phyloP scores from a whole-genome alignment of 129 eudicot genomes.

The Flaveria ramosissima region DNA sequence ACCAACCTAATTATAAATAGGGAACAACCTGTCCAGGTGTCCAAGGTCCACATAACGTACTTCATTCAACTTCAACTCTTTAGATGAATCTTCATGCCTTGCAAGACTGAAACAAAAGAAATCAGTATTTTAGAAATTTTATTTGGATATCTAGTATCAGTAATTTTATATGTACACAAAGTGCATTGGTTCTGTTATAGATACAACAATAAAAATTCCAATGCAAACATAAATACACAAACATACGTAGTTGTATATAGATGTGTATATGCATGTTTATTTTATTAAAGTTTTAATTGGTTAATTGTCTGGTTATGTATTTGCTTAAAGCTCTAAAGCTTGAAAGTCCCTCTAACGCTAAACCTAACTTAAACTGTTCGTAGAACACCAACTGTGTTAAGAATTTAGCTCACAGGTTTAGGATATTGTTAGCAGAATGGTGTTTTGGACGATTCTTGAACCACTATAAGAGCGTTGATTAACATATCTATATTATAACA shows the following conservation, averaged over 20 bases:
- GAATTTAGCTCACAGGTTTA: constrained; percentile 2
- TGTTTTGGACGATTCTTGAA: background rate
- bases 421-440: constrained; percentile 3
- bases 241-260: background rate
- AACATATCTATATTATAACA: background rate
- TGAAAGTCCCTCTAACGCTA: background rate
- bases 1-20: background rate
- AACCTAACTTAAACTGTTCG: background rate
- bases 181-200: background rate
- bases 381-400: background rate
- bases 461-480: background rate
- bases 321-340: background rate
- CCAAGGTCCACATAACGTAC: background rate
- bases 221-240: background rate
- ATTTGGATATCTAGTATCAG: background rate
- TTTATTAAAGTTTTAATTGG: background rate
- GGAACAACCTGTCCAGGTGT: background rate
- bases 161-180: background rate
- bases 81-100: background rate
- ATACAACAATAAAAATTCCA: background rate
- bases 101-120: background rate
- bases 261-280: background rate
- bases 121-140: background rate
- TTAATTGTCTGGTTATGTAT: background rate
- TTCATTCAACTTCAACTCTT: background rate